A percentile compares a stretch with the other conserved stretches of the same genome.
These are phyloP conservation scores for Macroventuria anomochaeta DNA, from an alignment of 2,329 filamentous ascomycete species.

Conservation along the genomic window DNA sequence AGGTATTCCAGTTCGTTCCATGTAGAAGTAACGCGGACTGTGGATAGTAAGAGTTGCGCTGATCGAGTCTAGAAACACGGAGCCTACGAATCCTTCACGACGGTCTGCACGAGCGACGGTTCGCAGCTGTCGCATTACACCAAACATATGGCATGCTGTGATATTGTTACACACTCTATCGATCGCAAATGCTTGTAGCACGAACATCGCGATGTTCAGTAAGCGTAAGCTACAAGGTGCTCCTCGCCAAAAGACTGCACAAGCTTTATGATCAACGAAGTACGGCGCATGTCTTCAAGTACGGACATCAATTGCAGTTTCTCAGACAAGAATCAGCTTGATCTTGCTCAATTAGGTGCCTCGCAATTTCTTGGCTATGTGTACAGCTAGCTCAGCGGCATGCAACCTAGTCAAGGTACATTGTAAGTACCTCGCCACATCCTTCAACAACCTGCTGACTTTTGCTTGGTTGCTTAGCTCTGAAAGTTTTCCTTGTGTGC, in stretches of 20 bases:
- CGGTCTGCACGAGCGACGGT: slow-evolving; percentile 9
- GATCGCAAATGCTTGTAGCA: background rate
- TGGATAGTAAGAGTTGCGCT: slow-evolving; percentile 18
- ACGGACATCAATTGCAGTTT: background rate
- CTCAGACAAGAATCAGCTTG: background rate
- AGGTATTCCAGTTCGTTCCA: slow-evolving; percentile 7
- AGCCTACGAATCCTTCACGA: slow-evolving; percentile 3
- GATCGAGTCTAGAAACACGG: slow-evolving; percentile 15
- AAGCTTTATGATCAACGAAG: background rate
- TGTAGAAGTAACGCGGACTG: slow-evolving; percentile 8
- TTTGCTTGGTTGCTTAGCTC: slow-evolving; percentile 11
- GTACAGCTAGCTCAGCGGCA: slow-evolving; percentile 4
- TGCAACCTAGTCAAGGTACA: slow-evolving; percentile 1
- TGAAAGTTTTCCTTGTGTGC: slow-evolving; percentile 8
- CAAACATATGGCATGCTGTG: background rate
- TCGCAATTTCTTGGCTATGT: slow-evolving; percentile 1
- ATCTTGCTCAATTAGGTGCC: background rate
- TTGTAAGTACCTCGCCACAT: slow-evolving; percentile 17
- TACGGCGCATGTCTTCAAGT: background rate
- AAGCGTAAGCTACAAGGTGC: background rate
- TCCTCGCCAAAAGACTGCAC: background rate
- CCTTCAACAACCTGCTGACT: slow-evolving; percentile 14
- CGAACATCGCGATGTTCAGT: background rate
- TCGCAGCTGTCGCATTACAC: slow-evolving; percentile 8
- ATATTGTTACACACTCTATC: slow-evolving; percentile 1